Evolutionary conservation across 2,329 filamentous ascomycete genomes (phyloP), one percentile per base, ranked within the genome.

Genomic region (Periconia sp.): DNA sequence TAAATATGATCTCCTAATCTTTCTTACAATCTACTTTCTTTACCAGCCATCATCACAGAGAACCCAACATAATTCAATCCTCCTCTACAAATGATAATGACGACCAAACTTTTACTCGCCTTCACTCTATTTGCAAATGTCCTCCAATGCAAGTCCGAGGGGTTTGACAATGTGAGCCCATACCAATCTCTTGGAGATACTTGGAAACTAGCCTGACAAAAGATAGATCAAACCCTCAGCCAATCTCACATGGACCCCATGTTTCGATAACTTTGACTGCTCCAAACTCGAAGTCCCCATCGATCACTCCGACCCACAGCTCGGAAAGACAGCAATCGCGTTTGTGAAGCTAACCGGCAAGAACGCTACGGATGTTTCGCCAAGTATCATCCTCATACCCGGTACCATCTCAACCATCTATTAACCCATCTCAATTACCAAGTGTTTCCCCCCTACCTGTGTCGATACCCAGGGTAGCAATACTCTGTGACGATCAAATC

Each of bases 201-300:
- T 27, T 27, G 3, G 5, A 27, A 27, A 27, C 23, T 27, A 5
- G 3, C 23, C 23, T 27, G 23, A 27, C 23, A 27, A 27, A 27
- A 27, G 23, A 18, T 10, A 37, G 33, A 37, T 37, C 33, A 13
- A 37, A 14, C 46, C 46, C n/a, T 48, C 35, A n/a, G 11, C 46
- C 18, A 18, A 45, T 9, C 27, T 48, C 8, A 48, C 17, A 7
- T 48, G 46, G 46, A 41, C 33, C 2, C 47, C 47, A 8, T 50
- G 47, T 17, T 43, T 43, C 18, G 23, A 43, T 11, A 37, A 11
- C 33, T 37, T 37, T n/a, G 33, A 11, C 3, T 57, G 55, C 41
- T 27, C 49, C 13, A 40, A 46, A 6, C 45, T 57, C 3, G 27
- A 54, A 40, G 55, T 57, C 15, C 55, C 55, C 7, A n/a, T 51